Evolutionary conservation across 257 asterid species (phyloP).

Genomic region (Agastache rugosa): DNA sequence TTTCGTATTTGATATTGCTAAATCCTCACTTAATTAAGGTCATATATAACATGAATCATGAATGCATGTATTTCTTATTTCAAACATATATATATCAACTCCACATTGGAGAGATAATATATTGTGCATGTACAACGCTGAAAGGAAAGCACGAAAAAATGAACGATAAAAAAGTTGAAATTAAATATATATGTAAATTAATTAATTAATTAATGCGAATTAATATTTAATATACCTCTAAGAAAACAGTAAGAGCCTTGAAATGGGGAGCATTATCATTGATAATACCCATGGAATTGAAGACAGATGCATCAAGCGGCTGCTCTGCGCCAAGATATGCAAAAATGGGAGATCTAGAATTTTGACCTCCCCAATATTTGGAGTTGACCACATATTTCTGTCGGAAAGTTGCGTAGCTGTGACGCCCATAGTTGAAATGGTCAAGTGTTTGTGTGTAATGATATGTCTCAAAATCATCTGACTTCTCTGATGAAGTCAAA

Average conservation of each 20-base stretch:
- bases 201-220: too few species aligned
- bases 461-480: slow-evolving; percentile 43
- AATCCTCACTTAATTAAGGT: too few species aligned
- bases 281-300: slow-evolving; percentile 42
- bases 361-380: slow-evolving; percentile 60
- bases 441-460: slow-evolving; percentile 70
- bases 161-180: too few species aligned
- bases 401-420: slow-evolving; percentile 57
- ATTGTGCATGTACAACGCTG: too few species aligned
- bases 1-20: too few species aligned
- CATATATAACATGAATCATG: too few species aligned
- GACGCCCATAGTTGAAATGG: slow-evolving; percentile 70
- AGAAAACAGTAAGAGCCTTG: slow-evolving; percentile 66
- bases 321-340: slow-evolving; percentile 76
- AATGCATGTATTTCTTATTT: too few species aligned
- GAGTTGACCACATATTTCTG: slow-evolving; percentile 59
- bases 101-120: too few species aligned
- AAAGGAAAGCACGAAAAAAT: too few species aligned
- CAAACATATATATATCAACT: too few species aligned
- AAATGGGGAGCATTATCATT: slow-evolving; percentile 62
- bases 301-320: slow-evolving; percentile 46
- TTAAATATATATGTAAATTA: too few species aligned
- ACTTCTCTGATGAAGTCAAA: not conserved
- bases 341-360: slow-evolving; percentile 55
- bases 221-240: slow-evolving; percentile 58